phyloP scores from a whole-genome alignment of 1,284 basidiomycete genomes.

The Tranzscheliella williamsii region DNA sequence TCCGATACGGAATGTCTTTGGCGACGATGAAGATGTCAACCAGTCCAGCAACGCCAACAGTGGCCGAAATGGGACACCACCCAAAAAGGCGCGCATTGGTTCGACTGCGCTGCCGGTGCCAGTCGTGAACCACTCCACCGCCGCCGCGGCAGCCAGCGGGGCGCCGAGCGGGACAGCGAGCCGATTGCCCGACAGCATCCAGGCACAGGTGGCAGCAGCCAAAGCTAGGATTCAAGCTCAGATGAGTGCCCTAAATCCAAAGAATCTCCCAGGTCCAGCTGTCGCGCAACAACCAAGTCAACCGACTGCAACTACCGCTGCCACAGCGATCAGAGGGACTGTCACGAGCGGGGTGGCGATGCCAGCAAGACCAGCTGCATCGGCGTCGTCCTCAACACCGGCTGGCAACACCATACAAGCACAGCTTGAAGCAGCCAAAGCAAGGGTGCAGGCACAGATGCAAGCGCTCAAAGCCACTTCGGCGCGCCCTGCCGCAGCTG shows the following conservation, averaged over 20 bases:
- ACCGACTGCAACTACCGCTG: no score
- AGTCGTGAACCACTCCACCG: not conserved
- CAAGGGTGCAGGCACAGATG: slow-evolving; percentile 35
- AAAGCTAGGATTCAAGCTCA: slow-evolving; percentile 37
- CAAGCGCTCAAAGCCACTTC: slow-evolving; percentile 13
- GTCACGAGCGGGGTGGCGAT: no score
- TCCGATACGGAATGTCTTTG: slow-evolving; percentile 35
- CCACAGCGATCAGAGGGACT: no score
- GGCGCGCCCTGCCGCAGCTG: no score
- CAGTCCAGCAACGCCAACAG: not conserved
- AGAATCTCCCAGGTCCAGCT: not conserved
- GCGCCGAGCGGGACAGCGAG: not conserved
- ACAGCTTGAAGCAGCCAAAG: slow-evolving; percentile 44
- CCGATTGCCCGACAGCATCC: slow-evolving; percentile 9
- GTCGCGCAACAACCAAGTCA: not conserved
- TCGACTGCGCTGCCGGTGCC: not conserved
- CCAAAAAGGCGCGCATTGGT: slow-evolving; percentile 9
- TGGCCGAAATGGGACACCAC: slow-evolving; percentile 15
- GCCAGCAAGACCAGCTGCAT: not conserved
- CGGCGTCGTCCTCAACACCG: not conserved
- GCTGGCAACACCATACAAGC: slow-evolving; percentile 24
- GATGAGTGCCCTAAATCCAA: slow-evolving; percentile 30
- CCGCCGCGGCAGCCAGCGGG: not conserved
- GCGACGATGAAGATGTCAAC: slow-evolving; percentile 24
- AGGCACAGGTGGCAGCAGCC: slow-evolving; percentile 45